Conservation (phyloP, 495 filamentous ascomycete genomes). For the Bombardia bombarda region DNA sequence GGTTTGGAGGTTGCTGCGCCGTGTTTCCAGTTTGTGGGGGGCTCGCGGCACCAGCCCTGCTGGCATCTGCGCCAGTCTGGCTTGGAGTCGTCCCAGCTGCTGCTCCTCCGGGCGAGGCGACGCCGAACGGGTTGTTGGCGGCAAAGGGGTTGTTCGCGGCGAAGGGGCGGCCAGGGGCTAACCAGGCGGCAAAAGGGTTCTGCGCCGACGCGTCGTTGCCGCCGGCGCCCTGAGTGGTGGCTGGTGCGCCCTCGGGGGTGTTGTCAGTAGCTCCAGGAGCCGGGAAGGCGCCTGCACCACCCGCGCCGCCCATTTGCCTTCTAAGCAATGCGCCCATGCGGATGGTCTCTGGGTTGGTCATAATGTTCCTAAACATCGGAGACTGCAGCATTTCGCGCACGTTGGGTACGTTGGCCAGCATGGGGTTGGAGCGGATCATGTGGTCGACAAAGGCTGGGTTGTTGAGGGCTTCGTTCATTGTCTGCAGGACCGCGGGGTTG, state of each 20-base stretch:
- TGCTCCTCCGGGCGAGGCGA: slow-evolving; percentile 2
- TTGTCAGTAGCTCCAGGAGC: slow-evolving; percentile 85
- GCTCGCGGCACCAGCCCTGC: background rate
- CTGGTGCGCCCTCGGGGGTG: slow-evolving; percentile 28
- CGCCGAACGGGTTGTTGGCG: slow-evolving; percentile 21
- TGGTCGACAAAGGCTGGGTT: slow-evolving; percentile 88
- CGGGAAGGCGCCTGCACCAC: slow-evolving; percentile 51
- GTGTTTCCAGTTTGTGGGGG: background rate
- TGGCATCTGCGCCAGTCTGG: background rate
- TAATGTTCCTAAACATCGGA: slow-evolving; percentile 82
- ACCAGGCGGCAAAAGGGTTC: slow-evolving; percentile 31
- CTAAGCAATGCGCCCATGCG: slow-evolving; percentile 75
- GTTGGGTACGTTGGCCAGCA: slow-evolving; percentile 76
- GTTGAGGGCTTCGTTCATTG: slow-evolving; percentile 87
- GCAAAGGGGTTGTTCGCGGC: slow-evolving; percentile 63
- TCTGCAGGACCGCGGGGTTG: slow-evolving; percentile 73
- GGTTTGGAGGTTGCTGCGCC: slow-evolving; percentile 5
- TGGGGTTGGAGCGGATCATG: slow-evolving; percentile 83
- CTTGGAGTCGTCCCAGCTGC: background rate
- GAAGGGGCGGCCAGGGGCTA: slow-evolving; percentile 21
- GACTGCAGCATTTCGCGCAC: slow-evolving; percentile 78
- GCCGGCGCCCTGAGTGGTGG: too few species aligned
- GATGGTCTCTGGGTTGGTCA: slow-evolving; percentile 85
- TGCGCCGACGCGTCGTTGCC: slow-evolving; percentile 14
- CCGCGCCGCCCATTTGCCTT: slow-evolving; percentile 45